Evolutionary conservation across 345 rosid genomes (phyloP).

Genomic region (Eucalyptus guilfoylei): DNA sequence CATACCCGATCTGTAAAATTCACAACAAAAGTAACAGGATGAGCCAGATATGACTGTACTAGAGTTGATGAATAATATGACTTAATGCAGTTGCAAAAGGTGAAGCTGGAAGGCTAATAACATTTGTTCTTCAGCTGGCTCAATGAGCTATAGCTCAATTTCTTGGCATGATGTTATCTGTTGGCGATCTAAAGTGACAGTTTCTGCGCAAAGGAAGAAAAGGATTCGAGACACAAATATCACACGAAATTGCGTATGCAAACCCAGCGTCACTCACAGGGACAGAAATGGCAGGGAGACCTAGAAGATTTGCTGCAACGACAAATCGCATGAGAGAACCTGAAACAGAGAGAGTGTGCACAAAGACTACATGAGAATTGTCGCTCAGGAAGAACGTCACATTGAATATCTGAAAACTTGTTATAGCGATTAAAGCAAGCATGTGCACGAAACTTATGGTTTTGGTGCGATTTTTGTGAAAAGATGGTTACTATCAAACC

Average conservation of each 20-base stretch:
- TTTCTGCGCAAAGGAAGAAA: neutral
- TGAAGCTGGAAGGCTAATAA: too few relatives aligned
- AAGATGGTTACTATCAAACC: neutral
- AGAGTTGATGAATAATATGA: neutral
- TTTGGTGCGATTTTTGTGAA: fast-evolving
- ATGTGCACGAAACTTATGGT: neutral
- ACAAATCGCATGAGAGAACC: conserved; percentile 2
- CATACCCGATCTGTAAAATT: conserved; percentile 63
- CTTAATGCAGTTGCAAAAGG: too few relatives aligned
- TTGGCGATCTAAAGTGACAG: neutral
- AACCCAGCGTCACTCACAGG: conserved; percentile 31
- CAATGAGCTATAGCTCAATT: too few relatives aligned
- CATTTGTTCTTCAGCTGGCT: too few relatives aligned
- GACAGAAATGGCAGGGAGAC: conserved; percentile 74
- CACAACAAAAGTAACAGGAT: neutral
- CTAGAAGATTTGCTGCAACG: conserved; percentile 59
- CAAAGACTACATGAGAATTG: neutral
- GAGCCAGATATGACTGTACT: neutral
- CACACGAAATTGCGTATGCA: fast-evolving
- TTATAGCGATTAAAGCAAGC: neutral
- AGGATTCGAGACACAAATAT: neutral
- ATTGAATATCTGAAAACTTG: neutral
- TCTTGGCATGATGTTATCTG: too few relatives aligned
- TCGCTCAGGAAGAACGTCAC: fast-evolving
- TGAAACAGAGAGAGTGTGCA: conserved; percentile 3